Percentiles rank a stretch among this genome's conserved stretches.
Evolutionary conservation across 805 yeast genomes (phyloP).

Genomic region (Pichia kluyveri): DNA sequence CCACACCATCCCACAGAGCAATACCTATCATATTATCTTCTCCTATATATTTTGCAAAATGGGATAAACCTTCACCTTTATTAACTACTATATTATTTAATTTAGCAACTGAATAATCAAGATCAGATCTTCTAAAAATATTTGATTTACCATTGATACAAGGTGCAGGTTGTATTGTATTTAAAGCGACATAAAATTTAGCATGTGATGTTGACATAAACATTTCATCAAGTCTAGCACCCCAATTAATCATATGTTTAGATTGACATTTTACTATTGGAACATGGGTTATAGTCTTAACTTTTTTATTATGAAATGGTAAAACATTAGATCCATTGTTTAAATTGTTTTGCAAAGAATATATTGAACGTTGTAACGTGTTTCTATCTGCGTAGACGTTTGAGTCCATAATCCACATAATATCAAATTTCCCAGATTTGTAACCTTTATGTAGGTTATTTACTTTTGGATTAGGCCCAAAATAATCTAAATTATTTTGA

Average conservation of each 20-base stretch:
- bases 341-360: slow-evolving; percentile 36
- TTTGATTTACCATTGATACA: slow-evolving; percentile 91
- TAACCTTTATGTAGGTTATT: slow-evolving; percentile 83
- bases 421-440: slow-evolving; percentile 54
- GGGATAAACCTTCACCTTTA: slow-evolving; percentile 45
- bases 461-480: slow-evolving; percentile 85
- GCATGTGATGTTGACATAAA: slow-evolving; percentile 77
- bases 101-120: slow-evolving; percentile 51
- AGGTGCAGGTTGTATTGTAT: slow-evolving; percentile 67
- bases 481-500: slow-evolving; percentile 31
- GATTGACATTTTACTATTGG: slow-evolving; percentile 47
- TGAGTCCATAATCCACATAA: slow-evolving; percentile 79
- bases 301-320: slow-evolving; percentile 27
- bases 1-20: slow-evolving; percentile 64
- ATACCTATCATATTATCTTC: slow-evolving; percentile 92
- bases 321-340: slow-evolving; percentile 37
- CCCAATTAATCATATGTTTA: slow-evolving; percentile 29
- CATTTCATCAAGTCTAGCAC: slow-evolving; percentile 76
- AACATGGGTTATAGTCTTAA: slow-evolving; percentile 71
- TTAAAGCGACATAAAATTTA: slow-evolving; percentile 74
- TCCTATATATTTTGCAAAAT: slow-evolving; percentile 75
- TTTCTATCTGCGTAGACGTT: slow-evolving; percentile 72
- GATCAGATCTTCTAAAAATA: slow-evolving; percentile 56
- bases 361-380: slow-evolving; percentile 56
- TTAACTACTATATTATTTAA: slow-evolving; percentile 23